Evolutionary conservation across 257 asterid genomes (phyloP).

Genomic region (Anisodus acutangulus): DNA sequence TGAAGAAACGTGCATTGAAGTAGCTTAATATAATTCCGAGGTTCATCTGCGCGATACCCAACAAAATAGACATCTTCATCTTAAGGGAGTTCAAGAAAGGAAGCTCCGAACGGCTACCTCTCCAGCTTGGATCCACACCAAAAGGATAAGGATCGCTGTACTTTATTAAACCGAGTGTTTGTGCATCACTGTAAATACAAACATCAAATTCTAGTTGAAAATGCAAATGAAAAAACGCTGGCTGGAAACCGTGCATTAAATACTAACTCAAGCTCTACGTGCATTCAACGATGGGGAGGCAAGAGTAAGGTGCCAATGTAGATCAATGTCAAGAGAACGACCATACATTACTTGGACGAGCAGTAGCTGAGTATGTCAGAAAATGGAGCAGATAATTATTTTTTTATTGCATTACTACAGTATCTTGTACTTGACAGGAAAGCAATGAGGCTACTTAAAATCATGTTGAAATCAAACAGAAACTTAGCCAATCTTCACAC

Average conservation of each 20-base stretch:
- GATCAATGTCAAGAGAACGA: background rate
- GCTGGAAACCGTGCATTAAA: background rate
- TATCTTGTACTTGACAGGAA: background rate
- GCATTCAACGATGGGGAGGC: slow-evolving; percentile 22
- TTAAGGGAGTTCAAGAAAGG: slow-evolving; percentile 93
- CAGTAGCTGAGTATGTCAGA: slow-evolving; percentile 18
- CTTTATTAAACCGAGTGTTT: slow-evolving; percentile 67
- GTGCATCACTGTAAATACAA: slow-evolving; percentile 65
- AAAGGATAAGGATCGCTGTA: slow-evolving; percentile 79
- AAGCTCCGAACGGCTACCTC: slow-evolving; percentile 93
- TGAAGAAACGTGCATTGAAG: slow-evolving; percentile 76
- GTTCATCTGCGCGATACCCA: slow-evolving; percentile 93
- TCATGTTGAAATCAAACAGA: background rate
- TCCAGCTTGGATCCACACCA: slow-evolving; percentile 98
- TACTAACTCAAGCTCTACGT: background rate
- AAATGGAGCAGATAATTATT: slow-evolving; percentile 16
- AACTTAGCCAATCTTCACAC: background rate
- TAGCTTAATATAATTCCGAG: slow-evolving; percentile 82
- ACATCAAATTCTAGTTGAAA: slow-evolving; percentile 6
- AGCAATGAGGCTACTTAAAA: slow-evolving; percentile 18
- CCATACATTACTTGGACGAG: slow-evolving; percentile 11
- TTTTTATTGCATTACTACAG: background rate
- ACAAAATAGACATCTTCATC: slow-evolving; percentile 91
- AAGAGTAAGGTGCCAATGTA: slow-evolving; percentile 9
- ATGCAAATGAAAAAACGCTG: slow-evolving; percentile 8